Percentiles rank a stretch among this genome's conserved stretches.
These are phyloP conservation scores for Dendrobium nobile DNA, from an alignment of 106 monocot genomes.

Conservation along the genomic window DNA sequence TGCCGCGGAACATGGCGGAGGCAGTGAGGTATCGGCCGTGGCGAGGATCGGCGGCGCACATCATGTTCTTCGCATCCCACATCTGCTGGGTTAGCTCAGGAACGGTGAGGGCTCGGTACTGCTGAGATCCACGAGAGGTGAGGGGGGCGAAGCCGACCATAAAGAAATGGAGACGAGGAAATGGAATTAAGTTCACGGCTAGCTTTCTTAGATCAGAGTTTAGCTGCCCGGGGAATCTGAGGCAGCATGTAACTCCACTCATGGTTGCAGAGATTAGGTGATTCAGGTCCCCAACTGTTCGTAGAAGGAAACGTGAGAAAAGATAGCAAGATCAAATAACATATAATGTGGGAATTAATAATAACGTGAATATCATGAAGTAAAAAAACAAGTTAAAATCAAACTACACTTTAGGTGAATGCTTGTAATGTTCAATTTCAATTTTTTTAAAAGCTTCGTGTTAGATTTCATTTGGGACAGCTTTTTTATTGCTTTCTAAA, in stretches of 20 bases:
- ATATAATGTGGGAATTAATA: not conserved
- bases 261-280: constrained; percentile 54
- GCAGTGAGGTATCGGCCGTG: constrained; percentile 56
- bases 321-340: not conserved
- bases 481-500: too few species aligned
- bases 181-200: constrained; percentile 58
- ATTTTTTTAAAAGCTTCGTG: too few species aligned
- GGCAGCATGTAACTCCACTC: constrained; percentile 47
- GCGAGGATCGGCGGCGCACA: constrained; percentile 53
- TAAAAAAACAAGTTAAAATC: too few species aligned
- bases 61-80: constrained; percentile 70
- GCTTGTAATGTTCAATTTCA: too few species aligned
- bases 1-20: constrained; percentile 57
- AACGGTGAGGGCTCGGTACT: constrained; percentile 68
- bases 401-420: too few species aligned
- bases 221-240: constrained; percentile 35
- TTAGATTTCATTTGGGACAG: too few species aligned
- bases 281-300: constrained; percentile 42
- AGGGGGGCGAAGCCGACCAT: constrained; percentile 61
- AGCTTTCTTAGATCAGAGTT: constrained; percentile 49
- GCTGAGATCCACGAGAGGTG: constrained; percentile 59
- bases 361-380: not conserved
- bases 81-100: constrained; percentile 48
- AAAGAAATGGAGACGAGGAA: constrained; percentile 71
- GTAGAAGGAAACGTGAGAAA: not conserved